Conservation (phyloP, 2,329 filamentous ascomycete genomes). For the Hypoxylon sp. region DNA sequence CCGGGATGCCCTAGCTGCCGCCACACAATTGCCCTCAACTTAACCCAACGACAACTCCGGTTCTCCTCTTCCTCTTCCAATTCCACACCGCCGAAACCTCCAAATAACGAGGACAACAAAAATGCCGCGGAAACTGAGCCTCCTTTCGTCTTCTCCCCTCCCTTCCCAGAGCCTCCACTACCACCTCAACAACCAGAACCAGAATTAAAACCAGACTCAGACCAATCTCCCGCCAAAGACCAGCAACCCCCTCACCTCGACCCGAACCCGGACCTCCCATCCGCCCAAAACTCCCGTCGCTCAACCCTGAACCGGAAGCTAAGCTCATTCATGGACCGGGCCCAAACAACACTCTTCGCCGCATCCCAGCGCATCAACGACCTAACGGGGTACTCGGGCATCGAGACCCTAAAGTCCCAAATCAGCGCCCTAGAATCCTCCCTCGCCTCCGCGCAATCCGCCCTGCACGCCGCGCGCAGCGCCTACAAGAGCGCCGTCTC, state of each 20-base stretch:
- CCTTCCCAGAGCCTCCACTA: neutral
- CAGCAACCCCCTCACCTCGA: conserved; percentile 10
- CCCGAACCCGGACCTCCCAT: conserved; percentile 59
- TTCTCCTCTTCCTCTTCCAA: conserved; percentile 57
- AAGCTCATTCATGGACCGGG: conserved; percentile 84
- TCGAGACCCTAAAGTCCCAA: conserved; percentile 85
- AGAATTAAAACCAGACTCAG: conserved; percentile 20
- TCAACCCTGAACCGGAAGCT: conserved; percentile 66
- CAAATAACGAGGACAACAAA: conserved; percentile 14
- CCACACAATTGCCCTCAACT: conserved; percentile 40
- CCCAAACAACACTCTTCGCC: conserved; percentile 87
- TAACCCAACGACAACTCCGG: conserved; percentile 46
- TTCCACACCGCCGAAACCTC: conserved; percentile 40
- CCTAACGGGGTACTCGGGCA: conserved; percentile 92
- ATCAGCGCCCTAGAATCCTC: conserved; percentile 78
- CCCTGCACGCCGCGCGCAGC: conserved; percentile 79
- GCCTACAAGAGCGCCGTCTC: conserved; percentile 87
- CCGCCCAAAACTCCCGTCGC: conserved; percentile 62
- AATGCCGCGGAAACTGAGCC: conserved; percentile 10
- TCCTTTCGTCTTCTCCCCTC: conserved; percentile 7
- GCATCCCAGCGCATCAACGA: conserved; percentile 93
- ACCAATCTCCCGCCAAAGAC: conserved; percentile 12
- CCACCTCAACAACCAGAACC: conserved; percentile 16
- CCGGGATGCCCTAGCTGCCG: conserved; percentile 53
- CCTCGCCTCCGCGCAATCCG: conserved; percentile 71